These are phyloP conservation scores for Shiraia bambusicola DNA, from an alignment of 2,329 filamentous ascomycete species.

Conservation along the genomic window DNA sequence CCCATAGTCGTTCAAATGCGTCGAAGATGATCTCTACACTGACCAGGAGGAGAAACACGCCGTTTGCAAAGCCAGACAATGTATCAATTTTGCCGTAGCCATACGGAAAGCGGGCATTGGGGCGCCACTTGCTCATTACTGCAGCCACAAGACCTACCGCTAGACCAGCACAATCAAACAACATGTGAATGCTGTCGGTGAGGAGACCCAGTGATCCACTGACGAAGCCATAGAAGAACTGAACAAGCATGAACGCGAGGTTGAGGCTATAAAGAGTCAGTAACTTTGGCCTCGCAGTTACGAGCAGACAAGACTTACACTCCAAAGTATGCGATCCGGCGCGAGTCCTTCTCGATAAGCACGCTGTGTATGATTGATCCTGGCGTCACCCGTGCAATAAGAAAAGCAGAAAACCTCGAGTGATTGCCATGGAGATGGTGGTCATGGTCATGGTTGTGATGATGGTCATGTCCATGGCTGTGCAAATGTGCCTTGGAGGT, in stretches of 20 bases:
- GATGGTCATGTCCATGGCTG: slow-evolving; percentile 30
- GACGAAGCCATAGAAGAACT: slow-evolving; percentile 89
- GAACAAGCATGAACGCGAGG: slow-evolving; percentile 90
- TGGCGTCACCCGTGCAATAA: slow-evolving; percentile 68
- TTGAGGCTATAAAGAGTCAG: slow-evolving; percentile 65
- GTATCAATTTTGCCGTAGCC: slow-evolving; percentile 97
- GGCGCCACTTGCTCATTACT: slow-evolving; percentile 95
- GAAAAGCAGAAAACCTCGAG: slow-evolving; percentile 69
- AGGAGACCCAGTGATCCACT: slow-evolving; percentile 94
- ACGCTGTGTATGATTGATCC: slow-evolving; percentile 84
- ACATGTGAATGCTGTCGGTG: slow-evolving; percentile 98
- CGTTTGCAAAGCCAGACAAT: slow-evolving; percentile 92
- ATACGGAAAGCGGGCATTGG: slow-evolving; percentile 85
- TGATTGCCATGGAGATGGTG: slow-evolving; percentile 51
- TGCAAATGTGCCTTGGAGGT: slow-evolving; percentile 33
- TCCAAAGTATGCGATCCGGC: slow-evolving; percentile 97
- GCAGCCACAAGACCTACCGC: slow-evolving; percentile 87
- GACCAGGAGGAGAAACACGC: slow-evolving; percentile 91
- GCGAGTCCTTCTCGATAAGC: slow-evolving; percentile 85
- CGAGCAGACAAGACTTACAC: slow-evolving; percentile 55
- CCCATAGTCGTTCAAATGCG: slow-evolving; percentile 81
- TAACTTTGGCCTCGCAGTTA: background rate
- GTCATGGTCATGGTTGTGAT: slow-evolving; percentile 29
- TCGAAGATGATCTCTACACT: slow-evolving; percentile 96
- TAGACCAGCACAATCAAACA: slow-evolving; percentile 94